Percentiles rank a stretch among this genome's conserved stretches.
Conservation (phyloP, 352 stramenopile genomes). For the Phytophthora rubi region DNA sequence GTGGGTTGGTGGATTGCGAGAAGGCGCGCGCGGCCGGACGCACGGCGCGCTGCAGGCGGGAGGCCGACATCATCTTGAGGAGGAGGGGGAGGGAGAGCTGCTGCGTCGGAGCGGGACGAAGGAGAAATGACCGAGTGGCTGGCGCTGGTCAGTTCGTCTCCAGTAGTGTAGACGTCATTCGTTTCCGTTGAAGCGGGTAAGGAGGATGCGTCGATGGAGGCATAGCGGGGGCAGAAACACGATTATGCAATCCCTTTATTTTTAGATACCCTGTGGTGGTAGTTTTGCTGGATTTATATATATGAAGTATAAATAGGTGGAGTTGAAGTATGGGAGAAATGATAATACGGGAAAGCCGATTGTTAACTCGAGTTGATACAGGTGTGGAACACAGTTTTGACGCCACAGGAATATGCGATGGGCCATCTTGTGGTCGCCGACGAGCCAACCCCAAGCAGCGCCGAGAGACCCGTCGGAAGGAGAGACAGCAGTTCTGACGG, state of each 20-base stretch:
- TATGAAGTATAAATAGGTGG: no score
- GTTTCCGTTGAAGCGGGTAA: constrained; percentile 29
- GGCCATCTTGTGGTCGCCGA: constrained; percentile 29
- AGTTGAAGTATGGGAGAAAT: neutral
- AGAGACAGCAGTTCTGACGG: neutral
- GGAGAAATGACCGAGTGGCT: constrained; percentile 21
- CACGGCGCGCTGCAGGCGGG: constrained; percentile 19
- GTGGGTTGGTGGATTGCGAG: constrained; percentile 14
- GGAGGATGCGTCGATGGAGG: constrained; percentile 2
- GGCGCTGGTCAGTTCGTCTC: neutral
- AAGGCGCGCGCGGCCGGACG: constrained; percentile 18
- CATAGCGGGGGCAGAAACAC: neutral
- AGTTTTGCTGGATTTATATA: no score
- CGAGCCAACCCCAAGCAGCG: constrained; percentile 27
- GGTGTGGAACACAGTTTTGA: neutral
- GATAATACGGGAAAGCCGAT: neutral
- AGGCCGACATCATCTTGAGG: constrained; percentile 14
- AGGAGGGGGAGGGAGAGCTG: neutral
- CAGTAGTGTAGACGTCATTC: constrained; percentile 33
- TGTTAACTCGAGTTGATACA: no score
- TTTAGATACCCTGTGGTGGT: no score
- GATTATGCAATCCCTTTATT: neutral
- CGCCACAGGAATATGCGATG: constrained; percentile 37
- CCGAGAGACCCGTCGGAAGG: constrained; percentile 11
- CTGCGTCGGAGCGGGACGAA: constrained; percentile 22